phyloP scores from a whole-genome alignment of 1,284 basidiomycete genomes.

The Amylostereum areolatum region DNA sequence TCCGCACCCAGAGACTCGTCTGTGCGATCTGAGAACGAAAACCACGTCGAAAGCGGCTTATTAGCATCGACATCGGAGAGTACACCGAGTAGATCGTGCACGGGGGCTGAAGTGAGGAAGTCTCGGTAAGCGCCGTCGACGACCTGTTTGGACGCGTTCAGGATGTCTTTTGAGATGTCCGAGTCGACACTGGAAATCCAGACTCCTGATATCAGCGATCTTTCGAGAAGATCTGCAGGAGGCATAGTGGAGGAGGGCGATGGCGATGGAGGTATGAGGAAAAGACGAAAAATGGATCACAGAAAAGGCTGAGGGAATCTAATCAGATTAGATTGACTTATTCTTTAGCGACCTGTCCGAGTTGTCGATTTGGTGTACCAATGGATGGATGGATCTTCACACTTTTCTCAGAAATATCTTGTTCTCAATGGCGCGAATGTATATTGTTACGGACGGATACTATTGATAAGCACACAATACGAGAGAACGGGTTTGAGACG shows the following conservation, averaged over 20 bases:
- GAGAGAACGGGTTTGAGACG: too few relatives aligned
- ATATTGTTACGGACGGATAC: too few relatives aligned
- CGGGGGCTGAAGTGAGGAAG: slow-evolving; percentile 45
- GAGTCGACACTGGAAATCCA: slow-evolving; percentile 49
- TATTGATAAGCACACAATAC: too few relatives aligned
- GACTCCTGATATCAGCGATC: slow-evolving; percentile 42
- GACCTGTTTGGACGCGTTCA: slow-evolving; percentile 25
- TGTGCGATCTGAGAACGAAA: slow-evolving; percentile 22
- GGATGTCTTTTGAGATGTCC: slow-evolving; percentile 21
- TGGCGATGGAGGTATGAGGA: too few relatives aligned
- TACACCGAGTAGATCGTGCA: slow-evolving; percentile 38
- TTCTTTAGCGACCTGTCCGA: too few relatives aligned
- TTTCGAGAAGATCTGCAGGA: slow-evolving; percentile 33
- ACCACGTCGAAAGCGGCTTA: slow-evolving; percentile 28
- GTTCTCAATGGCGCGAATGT: too few relatives aligned
- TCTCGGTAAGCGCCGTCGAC: slow-evolving; percentile 33
- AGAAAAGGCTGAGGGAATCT: too few relatives aligned
- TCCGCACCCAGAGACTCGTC: slow-evolving; percentile 32
- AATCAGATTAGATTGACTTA: too few relatives aligned
- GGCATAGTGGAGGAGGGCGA: neutral
- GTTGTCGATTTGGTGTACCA: too few relatives aligned
- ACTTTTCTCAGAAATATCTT: too few relatives aligned
- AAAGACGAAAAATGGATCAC: too few relatives aligned
- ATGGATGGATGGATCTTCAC: too few relatives aligned
- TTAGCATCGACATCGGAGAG: slow-evolving; percentile 20